Base-by-base conservation (phyloP, 768 basidiomycete genomes). In the Boletellus emodensis region DNA sequence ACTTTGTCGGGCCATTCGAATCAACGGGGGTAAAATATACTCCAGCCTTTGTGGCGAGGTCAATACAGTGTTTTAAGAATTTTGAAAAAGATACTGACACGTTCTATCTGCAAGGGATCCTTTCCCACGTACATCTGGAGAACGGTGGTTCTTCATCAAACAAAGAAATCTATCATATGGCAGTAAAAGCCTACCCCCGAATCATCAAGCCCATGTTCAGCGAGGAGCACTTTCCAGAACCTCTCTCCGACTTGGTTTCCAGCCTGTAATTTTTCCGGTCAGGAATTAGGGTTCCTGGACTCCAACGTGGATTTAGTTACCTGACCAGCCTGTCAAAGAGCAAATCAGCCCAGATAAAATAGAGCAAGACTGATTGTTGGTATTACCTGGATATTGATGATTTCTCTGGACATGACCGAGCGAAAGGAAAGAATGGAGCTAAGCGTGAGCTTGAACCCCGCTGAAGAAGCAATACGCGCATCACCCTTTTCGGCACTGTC, bases 151-250 rank as follows among this genome's bases (percentile, higher is more conserved):
- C 47, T 11, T 68, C 44, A 65, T 56, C 40, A 44, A 52, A 44
- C 43, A 44, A 54, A 45, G 45, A 40, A 41, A 48, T 15, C 32
- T 3, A 35, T 3, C 39, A 40, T 54, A 57, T 36, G 26, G 46
- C 4, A 44, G 45, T 42, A 60, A 43, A 43, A 38, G 30, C 61
- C 46, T 60, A 92, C 88, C 64, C 90, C 87, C 12, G 75, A 71
- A 18, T 80, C 70, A 61, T 87, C 83, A 44, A 94, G 75, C 0
- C 91, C 92, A 66, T 94, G 92, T 71, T 94, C 90, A 14, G 82
- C 80, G 20, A 96, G 76, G 49, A 95, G 80, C 79, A 86, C 84
- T 52, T 85, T 76, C 94, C 94, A 96, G 68, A 95, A 98, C 40
- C 79, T 78, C 61, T 90, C 87, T 46, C 92, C 91, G 39, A 90